phyloP scores from a whole-genome alignment of 2,329 filamentous ascomycete genomes.

The Colletotrichum nymphaeae region DNA sequence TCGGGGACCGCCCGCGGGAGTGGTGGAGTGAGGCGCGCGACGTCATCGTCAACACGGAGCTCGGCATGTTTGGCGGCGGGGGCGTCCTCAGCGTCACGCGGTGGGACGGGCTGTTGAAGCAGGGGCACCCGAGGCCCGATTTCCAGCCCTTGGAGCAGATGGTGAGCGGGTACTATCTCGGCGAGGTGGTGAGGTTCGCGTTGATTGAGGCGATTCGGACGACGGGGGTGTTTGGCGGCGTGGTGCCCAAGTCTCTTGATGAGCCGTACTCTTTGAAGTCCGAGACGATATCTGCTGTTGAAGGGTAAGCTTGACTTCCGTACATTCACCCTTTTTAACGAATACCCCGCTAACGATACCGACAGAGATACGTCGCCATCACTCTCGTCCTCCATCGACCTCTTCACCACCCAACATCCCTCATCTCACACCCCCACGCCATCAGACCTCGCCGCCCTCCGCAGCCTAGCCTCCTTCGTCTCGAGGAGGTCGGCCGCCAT shows the following conservation, averaged over 20 bases:
- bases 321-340: neutral
- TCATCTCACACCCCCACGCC: constrained; percentile 52
- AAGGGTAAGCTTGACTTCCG: constrained; percentile 55
- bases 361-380: constrained; percentile 57
- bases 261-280: constrained; percentile 69
- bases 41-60: constrained; percentile 75
- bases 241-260: constrained; percentile 64
- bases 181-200: constrained; percentile 70
- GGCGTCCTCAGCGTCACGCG: constrained; percentile 68
- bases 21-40: constrained; percentile 71
- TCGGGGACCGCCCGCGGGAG: constrained; percentile 62
- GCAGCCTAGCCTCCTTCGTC: constrained; percentile 64
- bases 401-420: constrained; percentile 64
- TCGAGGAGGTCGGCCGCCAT: constrained; percentile 69
- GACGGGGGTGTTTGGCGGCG: constrained; percentile 65
- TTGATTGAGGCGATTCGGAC: constrained; percentile 69
- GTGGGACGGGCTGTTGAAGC: constrained; percentile 68
- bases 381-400: constrained; percentile 55
- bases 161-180: constrained; percentile 74
- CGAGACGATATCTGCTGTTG: constrained; percentile 68
- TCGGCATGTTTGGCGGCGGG: constrained; percentile 75
- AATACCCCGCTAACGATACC: neutral
- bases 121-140: constrained; percentile 64
- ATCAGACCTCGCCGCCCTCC: constrained; percentile 63
- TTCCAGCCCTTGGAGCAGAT: constrained; percentile 73